Base-by-base conservation (phyloP, 148 eudicot species). In the Simmondsia chinensis region DNA sequence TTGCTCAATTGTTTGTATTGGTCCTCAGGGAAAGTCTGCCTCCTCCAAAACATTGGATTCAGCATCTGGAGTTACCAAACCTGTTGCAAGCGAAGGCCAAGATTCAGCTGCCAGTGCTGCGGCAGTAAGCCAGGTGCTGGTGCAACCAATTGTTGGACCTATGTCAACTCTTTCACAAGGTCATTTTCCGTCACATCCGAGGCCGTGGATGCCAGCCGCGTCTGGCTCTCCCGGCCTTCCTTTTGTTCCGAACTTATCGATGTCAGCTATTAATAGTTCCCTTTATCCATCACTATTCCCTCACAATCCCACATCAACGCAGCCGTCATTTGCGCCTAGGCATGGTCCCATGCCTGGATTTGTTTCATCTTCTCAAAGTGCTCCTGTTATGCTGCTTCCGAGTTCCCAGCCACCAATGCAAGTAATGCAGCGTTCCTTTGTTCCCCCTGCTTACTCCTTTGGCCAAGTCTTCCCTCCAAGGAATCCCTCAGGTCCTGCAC, bases 141-240 rank as follows among this genome's bases (percentile, higher is more conserved):
- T 39, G 30, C 87, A 54, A 41, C 54, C 68, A 45, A 43, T 28
- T 46, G 16, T 45, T 21, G 80, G 70, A 46, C 30, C 82, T 42
- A 38, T 58, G 33, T 52, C 51, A 54, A 65, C 63, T 65, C 63
- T 55, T 29, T 48, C 57, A 6, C 76, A 33, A 33, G 66, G 64
- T 29, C 71, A 56, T 33, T 75, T 74, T 58, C 86, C 61, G 50
- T 68, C 62, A 36, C 63, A 64, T 57, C 69, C 67, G 40, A 59
- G 54, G 48, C 54, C 78, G 26, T 88, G 94, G 96, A 63, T 73
- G 54, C 68, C 75, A 14, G 19, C 45, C 20, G 61, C n/a, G 58
- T 39, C 65, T 55, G 54, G 33, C 72, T 60, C 64, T 27, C 39
- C 71, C 36, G 72, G 79, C 16, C 48, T 44, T 39, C 26, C 18